Evolutionary conservation across 306 rosid species (phyloP), one percentile per base, ranked within the genome.

Genomic region (Casuarina glauca): DNA sequence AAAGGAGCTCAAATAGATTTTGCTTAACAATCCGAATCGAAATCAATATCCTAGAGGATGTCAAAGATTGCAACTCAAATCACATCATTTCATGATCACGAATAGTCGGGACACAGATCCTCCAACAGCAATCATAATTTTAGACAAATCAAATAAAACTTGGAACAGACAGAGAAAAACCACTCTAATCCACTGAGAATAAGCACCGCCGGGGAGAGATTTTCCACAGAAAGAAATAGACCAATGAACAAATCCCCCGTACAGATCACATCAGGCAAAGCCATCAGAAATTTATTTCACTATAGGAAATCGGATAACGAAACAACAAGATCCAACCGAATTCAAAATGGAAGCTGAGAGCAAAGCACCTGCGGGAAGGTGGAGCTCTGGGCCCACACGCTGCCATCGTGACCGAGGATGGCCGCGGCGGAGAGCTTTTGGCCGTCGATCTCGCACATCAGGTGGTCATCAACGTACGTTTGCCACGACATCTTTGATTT

Each of bases 401-500:
- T 75, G 13, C 83, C 92, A 69, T 88, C 92, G 75, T 20, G 88
- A 70, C 90, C 93, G 69, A 84, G 10, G 72, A 89, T 84, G 73
- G 93, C 89, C 20, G 93, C 83, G 74, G 90, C 60, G 60, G 85
- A 4, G 77, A 88, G 91, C 20, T 63, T 83, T 4, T 87, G 75
- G 79, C 91, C 87, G 39, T 88, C 91, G 76, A 89, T 79, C 1
- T 89, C 90, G 72, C 88, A 85, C 89, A 88, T 79, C 70, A 90
- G 81, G 63, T 88, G 94, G 0, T 88, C 94, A 63, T 88, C 94
- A 3, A 86, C 87, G 85, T 88, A 90, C 6, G 86, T 38, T 76
- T 90, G 91, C 91, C 91, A 88, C 84, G 89, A 86, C 94, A 90
- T 90, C 50, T 60, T 85, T 35, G 48, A 58, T 68, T n/a, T 46